Evolutionary conservation across 192 early-diverging fungal genomes (phyloP).

Genomic region (Paraglomus brasilianum): DNA sequence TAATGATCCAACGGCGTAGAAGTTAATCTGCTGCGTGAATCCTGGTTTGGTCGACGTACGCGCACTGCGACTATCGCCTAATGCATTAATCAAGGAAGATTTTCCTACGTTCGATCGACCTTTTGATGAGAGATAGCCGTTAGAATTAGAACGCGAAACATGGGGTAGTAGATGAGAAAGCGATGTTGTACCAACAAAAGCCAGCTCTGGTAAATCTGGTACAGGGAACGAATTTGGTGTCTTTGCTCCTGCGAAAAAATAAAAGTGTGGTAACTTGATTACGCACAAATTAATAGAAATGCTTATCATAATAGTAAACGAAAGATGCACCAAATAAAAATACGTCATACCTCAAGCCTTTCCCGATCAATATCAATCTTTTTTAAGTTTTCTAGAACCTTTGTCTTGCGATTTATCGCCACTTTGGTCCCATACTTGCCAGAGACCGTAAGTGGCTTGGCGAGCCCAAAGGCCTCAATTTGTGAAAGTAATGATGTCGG

Average conservation of each 20-base stretch:
- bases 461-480: conserved; percentile 15
- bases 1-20: conserved; percentile 62
- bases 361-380: background rate
- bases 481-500: background rate
- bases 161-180: background rate
- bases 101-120: conserved; percentile 82
- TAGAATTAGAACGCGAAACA: background rate
- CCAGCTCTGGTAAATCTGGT: conserved; percentile 37
- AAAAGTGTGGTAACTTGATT: conserved; percentile 39
- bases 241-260: conserved; percentile 48
- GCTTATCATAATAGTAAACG: background rate
- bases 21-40: conserved; percentile 79
- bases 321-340: background rate
- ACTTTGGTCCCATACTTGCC: conserved; percentile 10
- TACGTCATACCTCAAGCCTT: conserved; percentile 13
- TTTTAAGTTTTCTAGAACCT: conserved; percentile 2
- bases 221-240: conserved; percentile 39
- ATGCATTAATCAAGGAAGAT: conserved; percentile 69
- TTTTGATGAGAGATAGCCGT: background rate
- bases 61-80: conserved; percentile 60
- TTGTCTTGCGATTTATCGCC: conserved; percentile 5
- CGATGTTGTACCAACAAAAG: conserved; percentile 41
- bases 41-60: conserved; percentile 73
- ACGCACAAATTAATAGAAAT: background rate
- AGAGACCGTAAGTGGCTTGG: background rate